Conservation (phyloP, 2,329 filamentous ascomycete genomes). For the Colletotrichum tanaceti region DNA sequence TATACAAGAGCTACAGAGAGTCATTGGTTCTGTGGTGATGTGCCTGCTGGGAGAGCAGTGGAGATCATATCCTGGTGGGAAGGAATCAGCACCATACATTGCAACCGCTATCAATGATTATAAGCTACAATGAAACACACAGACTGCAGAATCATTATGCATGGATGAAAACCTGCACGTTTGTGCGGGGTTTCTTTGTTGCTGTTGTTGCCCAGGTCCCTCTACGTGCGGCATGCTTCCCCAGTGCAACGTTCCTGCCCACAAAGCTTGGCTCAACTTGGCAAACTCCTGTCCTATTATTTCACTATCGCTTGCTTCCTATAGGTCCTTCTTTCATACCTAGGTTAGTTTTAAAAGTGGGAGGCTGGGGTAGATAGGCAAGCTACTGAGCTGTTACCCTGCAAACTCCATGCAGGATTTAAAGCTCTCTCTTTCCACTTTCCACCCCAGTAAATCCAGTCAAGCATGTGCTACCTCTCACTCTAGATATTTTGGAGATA, state of each 20-base stretch:
- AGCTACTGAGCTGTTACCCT: neutral
- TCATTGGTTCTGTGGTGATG: neutral
- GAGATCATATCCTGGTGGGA: neutral
- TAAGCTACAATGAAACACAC: fast-evolving
- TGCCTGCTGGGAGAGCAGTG: too few relatives aligned
- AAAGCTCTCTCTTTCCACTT: neutral
- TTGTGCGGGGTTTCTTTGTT: constrained; percentile 12
- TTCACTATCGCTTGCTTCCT: too few relatives aligned
- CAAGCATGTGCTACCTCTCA: too few relatives aligned
- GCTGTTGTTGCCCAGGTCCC: neutral
- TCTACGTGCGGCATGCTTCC: neutral
- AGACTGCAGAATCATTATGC: neutral
- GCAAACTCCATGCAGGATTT: neutral
- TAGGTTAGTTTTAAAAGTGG: neutral
- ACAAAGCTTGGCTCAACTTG: neutral
- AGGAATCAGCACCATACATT: neutral
- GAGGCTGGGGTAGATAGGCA: neutral
- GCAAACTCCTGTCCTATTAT: neutral
- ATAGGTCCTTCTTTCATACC: fast-evolving
- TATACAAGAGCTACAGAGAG: constrained; percentile 7
- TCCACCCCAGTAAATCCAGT: too few relatives aligned
- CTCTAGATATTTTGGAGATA: too few relatives aligned
- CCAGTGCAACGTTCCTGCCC: neutral
- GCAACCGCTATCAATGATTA: too few relatives aligned
- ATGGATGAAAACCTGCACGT: neutral